Evolutionary conservation across 2,329 filamentous ascomycete genomes (phyloP), one percentile per base, ranked within the genome.

Genomic region (Penicillium sp.): DNA sequence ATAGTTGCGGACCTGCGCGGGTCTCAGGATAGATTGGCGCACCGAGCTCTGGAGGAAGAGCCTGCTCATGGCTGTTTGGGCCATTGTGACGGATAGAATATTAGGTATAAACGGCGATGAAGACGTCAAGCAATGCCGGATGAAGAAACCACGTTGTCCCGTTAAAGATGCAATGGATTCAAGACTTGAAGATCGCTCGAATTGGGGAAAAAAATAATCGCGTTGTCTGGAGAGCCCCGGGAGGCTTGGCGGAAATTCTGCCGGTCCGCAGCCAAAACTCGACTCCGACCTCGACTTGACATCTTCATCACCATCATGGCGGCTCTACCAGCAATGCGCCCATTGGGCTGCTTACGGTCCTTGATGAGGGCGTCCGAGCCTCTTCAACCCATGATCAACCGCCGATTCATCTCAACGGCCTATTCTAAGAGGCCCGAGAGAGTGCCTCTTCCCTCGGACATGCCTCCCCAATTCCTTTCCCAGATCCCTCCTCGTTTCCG

Each of bases 301-400:
- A 57, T 53, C 56, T 48, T 41, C 53, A 57, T 56, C 66, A 75
- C 67, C 60, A 84, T 81, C 79, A 91, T 90, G 81, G 79, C 83
- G 81, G 79, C 83, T 61, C 75, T 81, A 67, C 75, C 83, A 52
- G 75, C 79, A 44, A 70, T 79, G 75, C 85, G 88, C 83, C 88
- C 88, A 58, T 74, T 89, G 68, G 83, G 84, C 79, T 87, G 85
- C 75, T 84, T 89, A 70, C 89, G 88, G 75, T 78, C 83, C 29
- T 76, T 84, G 36, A 69, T 90, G 13, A 64, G 59, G 51, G 53
- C 64, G 11, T 80, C 86, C 59, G 80, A 83, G 67, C 75, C 81
- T 44, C 78, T 84, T 58, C 80, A 80, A 57, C 81, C 83, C 53
- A 75, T 71, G 50, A 64, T 68, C 39, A 67, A 66, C 46, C 71